phyloP scores from a whole-genome alignment of 2,329 filamentous ascomycete species.

The Pseudopithomyces chartarum region DNA sequence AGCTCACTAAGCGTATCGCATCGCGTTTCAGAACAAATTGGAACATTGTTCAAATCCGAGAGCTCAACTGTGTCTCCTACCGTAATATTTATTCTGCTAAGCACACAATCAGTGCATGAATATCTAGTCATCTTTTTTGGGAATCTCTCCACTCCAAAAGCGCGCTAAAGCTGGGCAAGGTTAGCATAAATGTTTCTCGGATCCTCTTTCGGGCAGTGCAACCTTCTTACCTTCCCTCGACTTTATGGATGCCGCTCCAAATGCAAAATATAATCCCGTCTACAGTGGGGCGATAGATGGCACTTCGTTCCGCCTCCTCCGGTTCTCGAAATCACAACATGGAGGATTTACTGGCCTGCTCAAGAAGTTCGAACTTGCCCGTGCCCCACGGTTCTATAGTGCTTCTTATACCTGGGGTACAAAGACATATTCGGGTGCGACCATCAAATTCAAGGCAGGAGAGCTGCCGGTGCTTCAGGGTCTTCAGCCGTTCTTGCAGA shows the following conservation, averaged over 20 bases:
- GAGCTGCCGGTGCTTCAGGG: constrained; percentile 24
- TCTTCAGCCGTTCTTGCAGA: constrained; percentile 28
- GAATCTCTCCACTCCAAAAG: not conserved
- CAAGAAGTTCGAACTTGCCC: constrained; percentile 26
- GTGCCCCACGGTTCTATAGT: constrained; percentile 33
- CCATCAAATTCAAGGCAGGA: constrained; percentile 18
- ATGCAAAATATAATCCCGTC: not conserved
- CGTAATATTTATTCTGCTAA: too few relatives aligned
- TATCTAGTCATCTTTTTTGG: not conserved
- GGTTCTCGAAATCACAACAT: constrained; percentile 17
- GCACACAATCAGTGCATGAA: too few relatives aligned
- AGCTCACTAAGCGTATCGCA: too few relatives aligned
- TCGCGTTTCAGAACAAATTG: too few relatives aligned
- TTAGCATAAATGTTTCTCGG: not conserved
- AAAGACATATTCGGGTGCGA: constrained; percentile 14
- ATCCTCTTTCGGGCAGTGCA: constrained; percentile 3
- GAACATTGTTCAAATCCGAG: too few relatives aligned
- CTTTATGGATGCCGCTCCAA: constrained; percentile 4
- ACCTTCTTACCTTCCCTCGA: not conserved
- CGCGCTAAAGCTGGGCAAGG: too few relatives aligned
- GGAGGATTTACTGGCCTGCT: constrained; percentile 23
- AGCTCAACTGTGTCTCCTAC: too few relatives aligned
- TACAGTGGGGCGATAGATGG: constrained; percentile 12
- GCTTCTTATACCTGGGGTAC: constrained; percentile 38
- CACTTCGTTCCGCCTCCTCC: constrained; percentile 29